These are phyloP conservation scores for Meyerozyma guilliermondii DNA, from an alignment of 1,139 yeast genomes.

Conservation along the genomic window DNA sequence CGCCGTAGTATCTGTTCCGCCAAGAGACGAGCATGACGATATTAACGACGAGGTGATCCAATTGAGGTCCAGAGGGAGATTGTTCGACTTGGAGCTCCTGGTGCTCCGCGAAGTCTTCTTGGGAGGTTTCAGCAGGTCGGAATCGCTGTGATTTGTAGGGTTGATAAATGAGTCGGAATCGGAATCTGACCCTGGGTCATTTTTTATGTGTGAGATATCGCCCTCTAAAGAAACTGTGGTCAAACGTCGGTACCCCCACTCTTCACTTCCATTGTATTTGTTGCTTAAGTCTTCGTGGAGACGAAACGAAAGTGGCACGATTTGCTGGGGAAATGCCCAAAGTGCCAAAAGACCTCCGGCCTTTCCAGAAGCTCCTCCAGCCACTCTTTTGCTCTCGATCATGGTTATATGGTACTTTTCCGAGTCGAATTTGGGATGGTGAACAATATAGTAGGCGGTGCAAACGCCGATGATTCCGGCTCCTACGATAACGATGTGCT, in stretches of 20 bases:
- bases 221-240: conserved; percentile 89
- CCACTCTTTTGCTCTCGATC: conserved; percentile 87
- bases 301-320: conserved; percentile 82
- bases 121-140: conserved; percentile 27
- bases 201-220: conserved; percentile 45
- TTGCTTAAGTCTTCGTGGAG: conserved; percentile 81
- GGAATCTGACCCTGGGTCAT: conserved; percentile 12
- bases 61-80: conserved; percentile 67
- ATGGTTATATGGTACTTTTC: conserved; percentile 74
- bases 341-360: conserved; percentile 94
- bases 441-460: conserved; percentile 83
- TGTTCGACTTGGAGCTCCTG: conserved; percentile 15
- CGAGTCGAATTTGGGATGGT: conserved; percentile 75
- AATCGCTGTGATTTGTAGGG: conserved; percentile 12
- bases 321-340: conserved; percentile 96
- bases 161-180: conserved; percentile 4
- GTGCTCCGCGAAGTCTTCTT: conserved; percentile 30
- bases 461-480: conserved; percentile 97
- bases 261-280: conserved; percentile 69
- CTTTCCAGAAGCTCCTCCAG: conserved; percentile 96
- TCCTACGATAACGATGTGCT: conserved; percentile 74
- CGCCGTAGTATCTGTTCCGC: conserved; percentile 86
- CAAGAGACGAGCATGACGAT: conserved; percentile 72
- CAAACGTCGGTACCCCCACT: conserved; percentile 91
- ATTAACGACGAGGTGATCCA: conserved; percentile 75